Base-by-base conservation (phyloP, 2,329 filamentous ascomycete genomes). In the Cryphonectria radicalis region DNA sequence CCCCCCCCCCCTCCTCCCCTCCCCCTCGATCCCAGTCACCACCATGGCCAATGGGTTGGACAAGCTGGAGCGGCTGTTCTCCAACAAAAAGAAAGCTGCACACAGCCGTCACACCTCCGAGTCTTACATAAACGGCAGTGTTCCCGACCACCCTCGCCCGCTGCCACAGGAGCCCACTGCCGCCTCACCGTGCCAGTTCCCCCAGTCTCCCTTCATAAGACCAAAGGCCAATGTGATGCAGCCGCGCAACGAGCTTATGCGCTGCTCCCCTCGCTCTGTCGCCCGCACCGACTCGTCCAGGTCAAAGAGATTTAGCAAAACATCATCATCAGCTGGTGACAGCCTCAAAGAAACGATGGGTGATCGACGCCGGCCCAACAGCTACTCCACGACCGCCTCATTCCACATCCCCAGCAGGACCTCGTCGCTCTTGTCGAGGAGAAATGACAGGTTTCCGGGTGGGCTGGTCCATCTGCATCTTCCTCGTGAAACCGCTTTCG, bases 221-320 rank as follows among this genome's bases (percentile, higher is more conserved):
- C 88, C 88, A 37, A 89, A 82, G 53, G 82, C 84, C 22, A 82
- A 81, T 69, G 83, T 86, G 35, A 90, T 90, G 88, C 79, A 84
- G 63, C 87, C 88, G n/a, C 83, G 88, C 64, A 84, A 89, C 64
- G 86, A 86, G 76, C 8, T 63, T 74, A 22, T 73, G 65, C 28
- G 69, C 50, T 42, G 66, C 10, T 63, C 68, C 19, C 59, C 68
- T 22, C 63, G 63, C 10, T 70, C 71, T 13, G 40, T 63, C 60
- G 69, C 55, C 43, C 66, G 40, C 5, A 65, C 63, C 63, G 68
- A 62, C 67, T 67, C 72, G 10, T 71, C 72, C 13, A n/a, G 43
- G n/a, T 73, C 71, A 22, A 63, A 50, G 2, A 60, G 66, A 17
- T 50, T 66, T 35, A 71, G 69, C 67, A 64, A 65, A 40, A 62